Evolutionary conservation across 2,329 filamentous ascomycete species (phyloP).

Genomic region (Sporothrix brasiliensis): DNA sequence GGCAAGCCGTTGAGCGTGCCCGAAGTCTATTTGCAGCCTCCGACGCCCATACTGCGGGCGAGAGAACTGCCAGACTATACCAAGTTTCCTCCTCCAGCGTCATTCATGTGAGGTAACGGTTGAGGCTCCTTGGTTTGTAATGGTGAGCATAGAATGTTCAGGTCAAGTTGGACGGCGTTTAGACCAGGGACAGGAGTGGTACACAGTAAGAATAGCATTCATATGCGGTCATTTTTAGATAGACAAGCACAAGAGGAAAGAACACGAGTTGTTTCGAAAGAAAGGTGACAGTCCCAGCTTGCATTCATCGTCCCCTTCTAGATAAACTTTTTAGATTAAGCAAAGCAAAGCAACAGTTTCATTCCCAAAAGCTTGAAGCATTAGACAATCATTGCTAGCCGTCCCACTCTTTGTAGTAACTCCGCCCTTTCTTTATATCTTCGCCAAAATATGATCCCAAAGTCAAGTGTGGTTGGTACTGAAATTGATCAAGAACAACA

Average conservation of each 20-base stretch:
- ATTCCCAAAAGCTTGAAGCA: neutral
- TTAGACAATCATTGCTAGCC: neutral
- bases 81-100: neutral
- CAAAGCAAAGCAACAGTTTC: neutral
- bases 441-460: neutral
- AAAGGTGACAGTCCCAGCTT: neutral
- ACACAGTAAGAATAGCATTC: neutral
- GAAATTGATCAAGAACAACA: neutral
- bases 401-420: neutral
- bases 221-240: neutral
- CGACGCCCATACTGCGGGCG: neutral
- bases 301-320: neutral
- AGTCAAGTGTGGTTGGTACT: too few species aligned
- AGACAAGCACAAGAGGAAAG: neutral
- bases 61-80: slow-evolving; percentile 11
- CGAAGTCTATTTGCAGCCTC: neutral
- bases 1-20: neutral
- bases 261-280: neutral
- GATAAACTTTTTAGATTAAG: neutral
- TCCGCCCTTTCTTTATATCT: neutral
- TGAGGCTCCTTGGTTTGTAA: neutral
- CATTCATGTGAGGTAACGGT: neutral
- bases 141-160: neutral
- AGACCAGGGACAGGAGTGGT: neutral
- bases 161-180: neutral